phyloP scores from a whole-genome alignment of 176 grass and related monocot species.

The Rhynchospora tenuis region DNA sequence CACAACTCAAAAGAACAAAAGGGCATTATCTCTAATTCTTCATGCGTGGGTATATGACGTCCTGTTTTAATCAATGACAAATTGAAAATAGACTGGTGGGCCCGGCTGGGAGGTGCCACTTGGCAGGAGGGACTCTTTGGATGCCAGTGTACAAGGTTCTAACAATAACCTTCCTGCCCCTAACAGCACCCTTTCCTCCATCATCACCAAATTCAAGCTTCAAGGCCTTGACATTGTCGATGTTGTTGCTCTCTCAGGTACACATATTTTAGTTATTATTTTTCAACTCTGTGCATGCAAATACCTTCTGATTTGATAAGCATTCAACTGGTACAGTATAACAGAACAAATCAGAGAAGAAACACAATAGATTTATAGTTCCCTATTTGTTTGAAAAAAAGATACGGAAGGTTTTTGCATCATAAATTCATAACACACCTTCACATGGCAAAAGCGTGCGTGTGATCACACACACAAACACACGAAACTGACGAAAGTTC shows the following conservation, averaged over 20 bases:
- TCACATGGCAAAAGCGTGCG: too few relatives aligned
- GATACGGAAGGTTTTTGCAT: background rate
- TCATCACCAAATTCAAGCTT: conserved; percentile 84
- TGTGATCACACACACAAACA: too few relatives aligned
- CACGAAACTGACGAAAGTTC: too few relatives aligned
- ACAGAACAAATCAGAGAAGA: background rate
- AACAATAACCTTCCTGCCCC: conserved; percentile 93
- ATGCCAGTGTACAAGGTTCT: conserved; percentile 70
- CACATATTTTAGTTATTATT: background rate
- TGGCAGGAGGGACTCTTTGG: conserved; percentile 72
- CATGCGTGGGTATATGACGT: too few relatives aligned
- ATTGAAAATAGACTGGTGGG: conserved; percentile 51
- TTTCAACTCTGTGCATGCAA: background rate
- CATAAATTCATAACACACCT: background rate
- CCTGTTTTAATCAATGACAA: background rate
- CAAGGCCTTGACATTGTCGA: conserved; percentile 66
- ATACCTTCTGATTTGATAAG: too few relatives aligned
- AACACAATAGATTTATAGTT: background rate
- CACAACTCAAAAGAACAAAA: too few relatives aligned
- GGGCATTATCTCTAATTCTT: too few relatives aligned
- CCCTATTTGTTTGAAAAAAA: background rate
- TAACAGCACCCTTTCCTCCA: conserved; percentile 85
- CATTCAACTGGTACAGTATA: too few relatives aligned
- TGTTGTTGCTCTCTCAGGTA: conserved; percentile 71
- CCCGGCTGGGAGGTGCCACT: conserved; percentile 82